Conservation (phyloP, 495 filamentous ascomycete species). For the Penicillium nucicola region DNA sequence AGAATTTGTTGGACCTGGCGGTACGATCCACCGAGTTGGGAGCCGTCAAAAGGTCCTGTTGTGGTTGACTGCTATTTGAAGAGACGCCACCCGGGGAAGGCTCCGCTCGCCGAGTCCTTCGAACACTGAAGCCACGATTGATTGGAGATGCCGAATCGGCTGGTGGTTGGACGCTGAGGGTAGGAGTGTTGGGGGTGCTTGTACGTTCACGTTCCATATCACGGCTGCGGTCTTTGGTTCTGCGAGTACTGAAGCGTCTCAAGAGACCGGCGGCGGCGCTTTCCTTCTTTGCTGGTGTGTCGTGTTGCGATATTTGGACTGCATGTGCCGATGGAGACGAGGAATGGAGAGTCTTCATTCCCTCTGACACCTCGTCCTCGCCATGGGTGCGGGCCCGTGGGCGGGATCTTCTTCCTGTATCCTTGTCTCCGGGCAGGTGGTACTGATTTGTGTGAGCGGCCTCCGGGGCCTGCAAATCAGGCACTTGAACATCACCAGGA, state of each 20-base stretch:
- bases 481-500: constrained; percentile 62
- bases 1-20: constrained; percentile 57
- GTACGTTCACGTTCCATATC: constrained; percentile 52
- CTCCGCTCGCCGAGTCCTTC: constrained; percentile 63
- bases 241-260: constrained; percentile 85
- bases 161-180: constrained; percentile 70
- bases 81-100: constrained; percentile 52
- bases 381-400: constrained; percentile 91
- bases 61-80: constrained; percentile 63
- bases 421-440: constrained; percentile 77
- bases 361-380: constrained; percentile 84
- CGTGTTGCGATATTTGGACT: constrained; percentile 54
- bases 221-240: constrained; percentile 54
- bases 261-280: constrained; percentile 84
- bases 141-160: constrained; percentile 58
- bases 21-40: constrained; percentile 56
- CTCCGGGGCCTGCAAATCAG: constrained; percentile 75
- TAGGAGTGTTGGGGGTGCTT: constrained; percentile 61
- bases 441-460: constrained; percentile 93
- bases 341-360: constrained; percentile 69
- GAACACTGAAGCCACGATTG: constrained; percentile 79
- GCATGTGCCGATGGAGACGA: constrained; percentile 48
- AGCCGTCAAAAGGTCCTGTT: constrained; percentile 70
- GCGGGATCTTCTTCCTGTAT: constrained; percentile 72
- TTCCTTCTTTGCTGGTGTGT: constrained; percentile 74